Percentiles rank a stretch among this genome's conserved stretches.
Evolutionary conservation across 2,329 filamentous ascomycete genomes (phyloP).

Genomic region (Colletotrichum neosansevieriae): DNA sequence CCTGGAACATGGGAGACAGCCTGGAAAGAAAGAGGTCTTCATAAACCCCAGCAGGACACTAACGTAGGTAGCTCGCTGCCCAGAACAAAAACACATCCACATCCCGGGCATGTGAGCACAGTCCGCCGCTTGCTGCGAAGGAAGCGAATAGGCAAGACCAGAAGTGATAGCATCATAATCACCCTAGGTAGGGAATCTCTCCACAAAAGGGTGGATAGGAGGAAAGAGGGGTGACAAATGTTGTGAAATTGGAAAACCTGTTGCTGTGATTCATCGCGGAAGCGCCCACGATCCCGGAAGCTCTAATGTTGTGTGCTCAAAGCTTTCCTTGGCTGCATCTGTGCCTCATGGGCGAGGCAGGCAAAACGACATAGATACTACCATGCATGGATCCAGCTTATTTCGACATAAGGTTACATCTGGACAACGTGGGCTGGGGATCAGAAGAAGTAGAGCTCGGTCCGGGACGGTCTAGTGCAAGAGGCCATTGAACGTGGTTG

Average conservation of each 20-base stretch:
- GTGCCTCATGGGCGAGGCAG: slow-evolving; percentile 21
- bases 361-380: slow-evolving; percentile 2
- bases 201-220: slow-evolving; percentile 19
- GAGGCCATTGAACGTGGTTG: slow-evolving; percentile 20
- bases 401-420: slow-evolving; percentile 24
- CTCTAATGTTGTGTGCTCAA: slow-evolving; percentile 23
- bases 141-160: background rate
- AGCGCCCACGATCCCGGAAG: slow-evolving; percentile 22
- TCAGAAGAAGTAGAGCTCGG: slow-evolving; percentile 5
- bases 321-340: slow-evolving; percentile 33
- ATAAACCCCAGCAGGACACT: slow-evolving; percentile 5
- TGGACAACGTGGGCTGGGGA: slow-evolving; percentile 23
- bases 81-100: slow-evolving; percentile 26
- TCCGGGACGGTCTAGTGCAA: slow-evolving; percentile 6
- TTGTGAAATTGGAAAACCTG: slow-evolving; percentile 20
- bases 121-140: background rate
- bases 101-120: slow-evolving; percentile 10
- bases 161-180: slow-evolving; percentile 28
- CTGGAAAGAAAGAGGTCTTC: slow-evolving; percentile 20
- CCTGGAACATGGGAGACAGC: slow-evolving; percentile 2
- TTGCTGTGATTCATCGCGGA: slow-evolving; percentile 27
- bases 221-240: slow-evolving; percentile 11
- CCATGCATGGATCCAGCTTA: slow-evolving; percentile 10
- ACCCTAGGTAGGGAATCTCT: background rate
- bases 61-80: slow-evolving; percentile 5